Percentiles rank a stretch among this genome's conserved stretches.
These are phyloP conservation scores for Beauveria varroae DNA, from an alignment of 2,329 filamentous ascomycete species.

Conservation along the genomic window DNA sequence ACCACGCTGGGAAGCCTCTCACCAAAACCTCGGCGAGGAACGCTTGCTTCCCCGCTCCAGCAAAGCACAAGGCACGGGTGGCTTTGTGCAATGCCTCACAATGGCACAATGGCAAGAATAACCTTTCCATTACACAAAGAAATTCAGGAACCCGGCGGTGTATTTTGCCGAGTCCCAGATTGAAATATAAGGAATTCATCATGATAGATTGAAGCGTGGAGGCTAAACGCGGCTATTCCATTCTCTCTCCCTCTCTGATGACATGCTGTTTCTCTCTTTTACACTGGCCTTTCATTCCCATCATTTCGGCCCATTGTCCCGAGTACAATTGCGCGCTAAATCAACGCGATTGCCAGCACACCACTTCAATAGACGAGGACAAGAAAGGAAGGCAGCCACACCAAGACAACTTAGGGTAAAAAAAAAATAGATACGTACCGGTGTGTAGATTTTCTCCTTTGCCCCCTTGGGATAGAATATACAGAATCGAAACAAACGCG, in stretches of 20 bases:
- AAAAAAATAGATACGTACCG: neutral
- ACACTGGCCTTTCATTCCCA: neutral
- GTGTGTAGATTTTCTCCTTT: neutral
- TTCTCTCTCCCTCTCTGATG: too few species aligned
- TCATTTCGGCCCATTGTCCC: neutral
- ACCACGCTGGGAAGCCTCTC: too few species aligned
- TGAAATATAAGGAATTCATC: too few species aligned
- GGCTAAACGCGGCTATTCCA: too few species aligned
- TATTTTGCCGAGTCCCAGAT: too few species aligned
- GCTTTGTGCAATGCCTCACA: neutral
- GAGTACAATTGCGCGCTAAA: neutral
- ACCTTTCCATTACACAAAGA: too few species aligned
- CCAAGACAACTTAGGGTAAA: neutral
- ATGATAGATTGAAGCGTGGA: too few species aligned
- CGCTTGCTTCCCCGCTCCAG: too few species aligned
- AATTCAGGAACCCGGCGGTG: too few species aligned
- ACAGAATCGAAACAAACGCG: neutral
- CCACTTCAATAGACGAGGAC: neutral
- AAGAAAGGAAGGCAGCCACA: neutral
- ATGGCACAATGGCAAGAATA: neutral
- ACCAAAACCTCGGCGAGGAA: too few species aligned
- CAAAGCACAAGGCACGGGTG: too few species aligned
- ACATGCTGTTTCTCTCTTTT: too few species aligned
- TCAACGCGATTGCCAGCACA: neutral
- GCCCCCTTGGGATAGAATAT: neutral